phyloP scores from a whole-genome alignment of 495 filamentous ascomycete genomes.

The Trichoderma parareesei region DNA sequence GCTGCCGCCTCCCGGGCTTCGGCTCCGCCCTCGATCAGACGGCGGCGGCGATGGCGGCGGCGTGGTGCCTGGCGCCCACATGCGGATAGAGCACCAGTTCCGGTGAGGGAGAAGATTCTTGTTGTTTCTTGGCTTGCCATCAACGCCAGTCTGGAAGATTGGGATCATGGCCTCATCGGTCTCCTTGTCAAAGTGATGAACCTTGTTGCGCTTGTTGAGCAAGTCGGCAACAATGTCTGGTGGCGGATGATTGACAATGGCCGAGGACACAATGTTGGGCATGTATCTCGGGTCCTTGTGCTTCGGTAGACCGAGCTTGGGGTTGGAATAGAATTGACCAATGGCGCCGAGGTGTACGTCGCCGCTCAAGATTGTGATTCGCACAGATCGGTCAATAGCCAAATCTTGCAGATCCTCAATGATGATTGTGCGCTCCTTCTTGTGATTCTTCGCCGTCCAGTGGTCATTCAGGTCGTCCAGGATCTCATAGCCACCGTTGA shows the following conservation, averaged over 20 bases:
- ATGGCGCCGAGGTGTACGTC: slow-evolving; percentile 92
- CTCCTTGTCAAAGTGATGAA: slow-evolving; percentile 76
- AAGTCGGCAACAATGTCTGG: slow-evolving; percentile 84
- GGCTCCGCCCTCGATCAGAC: slow-evolving; percentile 32
- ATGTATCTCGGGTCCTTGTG: slow-evolving; percentile 92
- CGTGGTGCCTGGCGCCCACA: slow-evolving; percentile 68
- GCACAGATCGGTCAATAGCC: slow-evolving; percentile 80
- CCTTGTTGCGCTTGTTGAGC: slow-evolving; percentile 86
- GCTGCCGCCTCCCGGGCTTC: slow-evolving; percentile 20
- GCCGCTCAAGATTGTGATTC: slow-evolving; percentile 86
- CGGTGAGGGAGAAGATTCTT: slow-evolving; percentile 81
- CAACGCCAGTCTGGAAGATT: slow-evolving; percentile 80
- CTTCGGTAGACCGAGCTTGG: slow-evolving; percentile 65
- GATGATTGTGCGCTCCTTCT: slow-evolving; percentile 75
- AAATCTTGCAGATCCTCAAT: slow-evolving; percentile 85
- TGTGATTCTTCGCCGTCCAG: slow-evolving; percentile 94
- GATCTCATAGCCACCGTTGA: slow-evolving; percentile 89
- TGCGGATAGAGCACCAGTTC: slow-evolving; percentile 85
- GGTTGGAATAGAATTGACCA: slow-evolving; percentile 89
- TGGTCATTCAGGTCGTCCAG: slow-evolving; percentile 90
- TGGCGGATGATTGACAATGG: slow-evolving; percentile 84
- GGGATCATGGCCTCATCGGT: slow-evolving; percentile 96
- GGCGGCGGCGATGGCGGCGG: slow-evolving; percentile 56
- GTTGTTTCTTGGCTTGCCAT: slow-evolving; percentile 83
- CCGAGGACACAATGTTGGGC: slow-evolving; percentile 79